Conservation (phyloP, 805 yeast species). For the Cyberlindnera xishuangbannaensis region DNA sequence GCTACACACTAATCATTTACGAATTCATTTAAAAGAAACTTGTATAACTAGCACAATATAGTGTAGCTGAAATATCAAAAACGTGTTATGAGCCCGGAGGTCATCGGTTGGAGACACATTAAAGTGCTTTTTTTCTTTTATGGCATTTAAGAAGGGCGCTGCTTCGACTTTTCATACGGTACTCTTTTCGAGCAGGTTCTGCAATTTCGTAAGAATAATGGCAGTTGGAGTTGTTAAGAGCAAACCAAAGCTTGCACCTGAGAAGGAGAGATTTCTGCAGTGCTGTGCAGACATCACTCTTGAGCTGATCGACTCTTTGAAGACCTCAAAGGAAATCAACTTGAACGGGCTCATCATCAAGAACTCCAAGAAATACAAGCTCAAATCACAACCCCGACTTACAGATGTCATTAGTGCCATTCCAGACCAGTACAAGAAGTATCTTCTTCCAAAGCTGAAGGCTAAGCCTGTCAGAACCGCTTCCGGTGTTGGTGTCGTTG, state of each 20-base stretch:
- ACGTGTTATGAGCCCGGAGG: too few relatives aligned
- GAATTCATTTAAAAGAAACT: too few relatives aligned
- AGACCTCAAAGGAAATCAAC: constrained; percentile 73
- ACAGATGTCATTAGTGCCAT: constrained; percentile 93
- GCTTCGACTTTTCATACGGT: too few relatives aligned
- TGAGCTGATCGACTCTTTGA: constrained; percentile 74
- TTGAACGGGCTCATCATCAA: constrained; percentile 84
- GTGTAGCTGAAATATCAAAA: too few relatives aligned
- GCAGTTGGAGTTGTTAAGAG: constrained; percentile 27
- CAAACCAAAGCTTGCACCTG: constrained; percentile 78
- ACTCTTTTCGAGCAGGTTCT: too few relatives aligned
- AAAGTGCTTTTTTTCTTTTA: too few relatives aligned
- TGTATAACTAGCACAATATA: too few relatives aligned
- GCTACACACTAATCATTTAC: too few relatives aligned
- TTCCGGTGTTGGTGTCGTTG: constrained; percentile 97
- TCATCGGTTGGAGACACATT: too few relatives aligned
- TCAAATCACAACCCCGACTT: constrained; percentile 87
- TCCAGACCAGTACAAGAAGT: constrained; percentile 93
- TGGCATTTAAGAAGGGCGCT: too few relatives aligned
- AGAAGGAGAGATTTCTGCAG: constrained; percentile 85
- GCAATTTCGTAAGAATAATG: too few relatives aligned
- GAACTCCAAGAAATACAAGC: constrained; percentile 83
- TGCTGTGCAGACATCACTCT: constrained; percentile 90
- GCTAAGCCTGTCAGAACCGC: constrained; percentile 99
- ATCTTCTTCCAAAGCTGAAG: constrained; percentile 83